Base-by-base conservation (phyloP, 163 green algal species). In the Scenedesmus sp. region DNA sequence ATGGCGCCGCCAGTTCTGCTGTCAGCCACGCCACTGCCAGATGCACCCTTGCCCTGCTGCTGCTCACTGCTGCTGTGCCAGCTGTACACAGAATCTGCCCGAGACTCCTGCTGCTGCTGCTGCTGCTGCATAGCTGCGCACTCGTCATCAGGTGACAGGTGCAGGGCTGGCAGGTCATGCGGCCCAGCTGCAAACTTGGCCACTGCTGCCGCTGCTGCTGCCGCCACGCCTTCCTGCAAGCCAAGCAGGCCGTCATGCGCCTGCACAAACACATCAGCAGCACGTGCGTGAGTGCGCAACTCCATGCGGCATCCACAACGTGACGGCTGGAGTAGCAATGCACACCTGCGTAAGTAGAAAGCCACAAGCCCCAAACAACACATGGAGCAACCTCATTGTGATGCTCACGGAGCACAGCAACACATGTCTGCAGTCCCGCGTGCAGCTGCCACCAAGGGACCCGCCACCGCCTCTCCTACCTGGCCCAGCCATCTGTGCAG, bases 401-500 rank as follows among this genome's bases (percentile, higher is more conserved):
- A n/a, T 53, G 46, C 46, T 10, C 46, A 53, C 46, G 10, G 51
- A 61, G 51, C 51, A 61, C 51, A 61, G 12, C 51, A 61, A 22
- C 7, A 3, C 51, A 61, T 24, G 24, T 15, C 3, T 15, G 12
- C 6, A 61, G 51, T 22, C 13, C 51, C 51, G 6, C 7, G 10
- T 26, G 13, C 51, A 61, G 13, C 9, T 53, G 46, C 46, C 46
- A 10, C 46, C 51, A 15, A 61, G 51, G 51, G 56, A n/a, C n/a
- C 56, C 12, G 1, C 2, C 24, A 68, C 44, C 4, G 20, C 9
- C 22, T 4, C 4, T 18, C 65, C 40, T 18, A 76, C 65, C 65
- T 76, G 65, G 30, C 65, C 65, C 65, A 76, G 12, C 53, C 81
- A 78, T 9, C 76, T 79, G 76, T 79, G 44, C 49, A 86, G 35